phyloP scores from a whole-genome alignment of 805 yeast species.

The Kodamaea restingae region DNA sequence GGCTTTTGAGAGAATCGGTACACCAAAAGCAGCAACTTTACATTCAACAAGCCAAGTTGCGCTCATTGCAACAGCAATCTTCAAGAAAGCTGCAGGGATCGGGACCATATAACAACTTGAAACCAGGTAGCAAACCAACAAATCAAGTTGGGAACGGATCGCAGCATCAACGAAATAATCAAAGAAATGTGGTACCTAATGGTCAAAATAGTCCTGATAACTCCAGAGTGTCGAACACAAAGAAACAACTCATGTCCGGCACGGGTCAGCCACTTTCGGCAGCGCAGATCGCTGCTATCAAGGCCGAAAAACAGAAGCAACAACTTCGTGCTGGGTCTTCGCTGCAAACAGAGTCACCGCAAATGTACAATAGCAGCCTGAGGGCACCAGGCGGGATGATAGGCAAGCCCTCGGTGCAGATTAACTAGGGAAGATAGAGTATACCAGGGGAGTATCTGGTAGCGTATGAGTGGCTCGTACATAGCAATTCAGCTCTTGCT shows the following conservation, averaged over 20 bases:
- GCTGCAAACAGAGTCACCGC: conserved; percentile 7
- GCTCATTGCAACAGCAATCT: conserved; percentile 39
- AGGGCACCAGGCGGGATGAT: neutral
- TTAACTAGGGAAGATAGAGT: neutral
- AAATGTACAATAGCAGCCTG: conserved; percentile 8
- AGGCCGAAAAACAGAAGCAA: conserved; percentile 8
- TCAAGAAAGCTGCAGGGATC: conserved; percentile 13
- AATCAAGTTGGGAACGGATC: neutral
- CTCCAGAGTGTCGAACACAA: neutral
- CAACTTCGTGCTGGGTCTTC: conserved; percentile 7
- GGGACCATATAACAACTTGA: neutral
- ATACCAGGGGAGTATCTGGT: too few relatives aligned
- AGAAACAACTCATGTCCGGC: conserved; percentile 1
- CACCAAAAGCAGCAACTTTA: conserved; percentile 55
- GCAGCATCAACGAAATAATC: conserved; percentile 4
- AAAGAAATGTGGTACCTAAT: conserved; percentile 1
- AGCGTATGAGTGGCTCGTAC: neutral
- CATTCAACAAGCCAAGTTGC: conserved; percentile 48
- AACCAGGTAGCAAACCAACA: neutral
- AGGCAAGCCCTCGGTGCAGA: neutral
- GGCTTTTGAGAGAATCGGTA: conserved; percentile 69
- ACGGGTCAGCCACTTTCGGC: conserved; percentile 4
- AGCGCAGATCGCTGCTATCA: conserved; percentile 7
- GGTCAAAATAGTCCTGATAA: neutral
- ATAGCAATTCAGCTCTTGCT: conserved; percentile 1